A percentile compares a stretch with the other conserved stretches of the same genome.
Evolutionary conservation across 768 basidiomycete genomes (phyloP).

Genomic region (Leccinum aurantiacum): DNA sequence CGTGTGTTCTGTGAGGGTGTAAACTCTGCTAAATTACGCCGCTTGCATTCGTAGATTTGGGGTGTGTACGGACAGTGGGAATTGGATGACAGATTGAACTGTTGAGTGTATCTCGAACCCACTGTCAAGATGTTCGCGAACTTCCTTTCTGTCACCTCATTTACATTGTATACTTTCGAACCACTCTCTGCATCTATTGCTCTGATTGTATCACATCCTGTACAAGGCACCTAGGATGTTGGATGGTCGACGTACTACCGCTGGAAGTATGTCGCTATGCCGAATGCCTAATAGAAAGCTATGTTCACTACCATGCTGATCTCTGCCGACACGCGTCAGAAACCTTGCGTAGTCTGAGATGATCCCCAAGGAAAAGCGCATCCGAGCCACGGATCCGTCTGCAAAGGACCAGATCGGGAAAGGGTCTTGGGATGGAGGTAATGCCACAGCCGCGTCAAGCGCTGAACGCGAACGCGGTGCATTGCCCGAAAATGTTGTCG

Average conservation of each 20-base stretch:
- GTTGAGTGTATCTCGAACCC: conserved; percentile 7
- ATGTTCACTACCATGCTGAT: too few relatives aligned
- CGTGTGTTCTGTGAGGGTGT: not conserved
- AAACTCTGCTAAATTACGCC: not conserved
- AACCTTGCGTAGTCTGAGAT: too few relatives aligned
- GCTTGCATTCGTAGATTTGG: conserved; percentile 7
- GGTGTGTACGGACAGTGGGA: conserved; percentile 31
- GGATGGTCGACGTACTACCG: too few relatives aligned
- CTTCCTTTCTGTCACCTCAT: not conserved
- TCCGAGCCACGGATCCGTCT: too few relatives aligned
- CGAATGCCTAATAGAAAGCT: not conserved
- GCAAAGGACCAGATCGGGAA: too few relatives aligned
- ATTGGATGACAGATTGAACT: conserved; percentile 18
- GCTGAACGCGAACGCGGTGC: too few relatives aligned
- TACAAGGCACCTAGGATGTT: not conserved
- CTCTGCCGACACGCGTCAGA: too few relatives aligned
- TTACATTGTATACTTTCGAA: not conserved
- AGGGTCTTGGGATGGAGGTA: too few relatives aligned
- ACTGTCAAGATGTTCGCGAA: not conserved
- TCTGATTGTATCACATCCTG: not conserved
- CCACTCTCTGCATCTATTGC: not conserved
- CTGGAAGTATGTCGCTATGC: not conserved
- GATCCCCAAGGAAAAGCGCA: too few relatives aligned
- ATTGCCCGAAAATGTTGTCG: too few relatives aligned
- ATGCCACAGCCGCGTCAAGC: too few relatives aligned